These are phyloP conservation scores for Colletotrichum sidae DNA, from an alignment of 2,329 filamentous ascomycete species.

Conservation along the genomic window DNA sequence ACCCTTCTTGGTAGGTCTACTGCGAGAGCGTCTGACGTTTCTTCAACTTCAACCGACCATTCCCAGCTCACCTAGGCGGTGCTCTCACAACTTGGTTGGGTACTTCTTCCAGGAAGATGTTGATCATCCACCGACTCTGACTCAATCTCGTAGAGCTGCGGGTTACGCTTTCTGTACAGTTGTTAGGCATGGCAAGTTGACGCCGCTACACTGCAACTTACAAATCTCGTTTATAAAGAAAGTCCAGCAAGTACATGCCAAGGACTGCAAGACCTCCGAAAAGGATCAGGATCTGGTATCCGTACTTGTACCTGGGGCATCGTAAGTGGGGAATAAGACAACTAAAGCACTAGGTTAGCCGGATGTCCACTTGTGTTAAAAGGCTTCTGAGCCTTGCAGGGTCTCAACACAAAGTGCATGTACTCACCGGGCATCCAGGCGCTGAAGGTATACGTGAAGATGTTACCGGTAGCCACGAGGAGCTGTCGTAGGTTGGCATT, in stretches of 20 bases:
- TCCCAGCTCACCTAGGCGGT: too few relatives aligned
- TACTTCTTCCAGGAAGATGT: neutral
- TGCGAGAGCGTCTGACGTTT: too few relatives aligned
- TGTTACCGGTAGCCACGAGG: conserved; percentile 27
- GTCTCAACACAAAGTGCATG: too few relatives aligned
- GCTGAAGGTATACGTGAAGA: conserved; percentile 17
- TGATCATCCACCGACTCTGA: neutral
- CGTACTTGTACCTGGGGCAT: conserved; percentile 49
- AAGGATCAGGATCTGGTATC: conserved; percentile 47
- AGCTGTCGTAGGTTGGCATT: conserved; percentile 17
- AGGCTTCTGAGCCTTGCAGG: neutral
- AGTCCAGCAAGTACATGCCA: conserved; percentile 11
- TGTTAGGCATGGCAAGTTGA: neutral
- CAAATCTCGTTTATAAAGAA: conserved; percentile 13
- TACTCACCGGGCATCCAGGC: conserved; percentile 19
- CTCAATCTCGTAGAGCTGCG: neutral
- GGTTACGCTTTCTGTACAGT: neutral
- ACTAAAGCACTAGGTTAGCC: conserved; percentile 29
- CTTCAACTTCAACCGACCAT: too few relatives aligned
- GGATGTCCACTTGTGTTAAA: too few relatives aligned
- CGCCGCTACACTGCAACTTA: neutral
- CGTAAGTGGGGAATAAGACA: conserved; percentile 47
- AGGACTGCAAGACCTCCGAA: conserved; percentile 45
- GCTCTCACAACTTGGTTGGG: neutral
- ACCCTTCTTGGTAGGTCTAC: too few relatives aligned